phyloP scores from a whole-genome alignment of 495 filamentous ascomycete species.

The Monascus purpureus region DNA sequence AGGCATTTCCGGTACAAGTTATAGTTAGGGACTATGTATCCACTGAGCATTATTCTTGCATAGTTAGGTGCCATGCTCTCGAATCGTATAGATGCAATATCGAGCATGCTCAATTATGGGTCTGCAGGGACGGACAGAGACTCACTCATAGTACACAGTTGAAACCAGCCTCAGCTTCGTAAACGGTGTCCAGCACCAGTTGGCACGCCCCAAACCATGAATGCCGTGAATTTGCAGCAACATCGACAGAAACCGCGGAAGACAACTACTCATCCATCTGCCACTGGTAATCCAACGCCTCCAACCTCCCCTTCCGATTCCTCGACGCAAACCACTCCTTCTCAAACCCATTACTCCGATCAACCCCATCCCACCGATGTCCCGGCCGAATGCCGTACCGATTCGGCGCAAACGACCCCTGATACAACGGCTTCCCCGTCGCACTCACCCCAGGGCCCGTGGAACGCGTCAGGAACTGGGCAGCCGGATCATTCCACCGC shows the following conservation, averaged over 20 bases:
- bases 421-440: slow-evolving; percentile 62
- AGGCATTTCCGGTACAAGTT: slow-evolving; percentile 27
- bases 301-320: slow-evolving; percentile 58
- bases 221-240: no score
- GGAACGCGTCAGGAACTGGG: slow-evolving; percentile 54
- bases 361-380: slow-evolving; percentile 94
- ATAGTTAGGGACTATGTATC: no score
- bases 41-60: no score
- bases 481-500: slow-evolving; percentile 91
- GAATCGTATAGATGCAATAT: no score
- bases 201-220: no score
- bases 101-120: no score
- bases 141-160: no score
- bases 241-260: no score
- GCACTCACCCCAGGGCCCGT: slow-evolving; percentile 24
- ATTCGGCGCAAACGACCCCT: slow-evolving; percentile 73
- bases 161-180: no score
- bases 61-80: no score
- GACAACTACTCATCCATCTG: slow-evolving; percentile 83
- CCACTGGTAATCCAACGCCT: slow-evolving; percentile 81
- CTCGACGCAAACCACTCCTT: slow-evolving; percentile 82
- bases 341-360: slow-evolving; percentile 89
- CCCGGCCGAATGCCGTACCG: slow-evolving; percentile 88
- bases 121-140: no score
- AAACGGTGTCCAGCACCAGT: no score